Evolutionary conservation across 139 green algal species (phyloP), one percentile per base, ranked within the genome.

Genomic region (Chlamydomonas applanata): DNA sequence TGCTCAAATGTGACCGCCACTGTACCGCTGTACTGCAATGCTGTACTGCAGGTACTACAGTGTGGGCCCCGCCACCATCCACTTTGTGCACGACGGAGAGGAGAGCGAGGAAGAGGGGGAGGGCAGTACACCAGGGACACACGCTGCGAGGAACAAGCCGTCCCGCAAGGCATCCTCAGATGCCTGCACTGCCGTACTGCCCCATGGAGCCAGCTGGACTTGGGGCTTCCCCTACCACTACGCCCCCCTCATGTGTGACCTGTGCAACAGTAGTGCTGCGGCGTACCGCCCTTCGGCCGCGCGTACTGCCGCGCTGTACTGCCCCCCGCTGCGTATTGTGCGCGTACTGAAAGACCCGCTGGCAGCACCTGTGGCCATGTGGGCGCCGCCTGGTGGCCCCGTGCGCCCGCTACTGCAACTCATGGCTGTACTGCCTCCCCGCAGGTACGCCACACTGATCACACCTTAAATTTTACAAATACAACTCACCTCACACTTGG

Each of bases 371-470:
- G 35, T 79, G 49, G 36, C 65, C 24, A 25, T 72, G 22, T 87
- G 85, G 79, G 79, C 77, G 1, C 72, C 76, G 19, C 25, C 17
- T 1, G 40, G 73, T n/a, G 79, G 83, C 0, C 85, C 87, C 29
- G 76, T 87, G 45, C 77, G 80, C n/a, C 85, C 87, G 4, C 78
- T 92, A 29, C 72, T 86, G 59, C 85, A 92, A 79, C 79, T 92
- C 35, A 84, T 90, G 70, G 76, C 73, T 22, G 84, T 92, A 46
- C 77, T 92, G 79, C 87, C 87, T 56, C 86, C 83, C 36, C 53
- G 71, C n/a, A 87, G 76, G 86, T 86, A 27, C 2, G 66, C 19
- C 57, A 36, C 60, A 72, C 69, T 45, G n/a, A n/a, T n/a, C n/a
- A 49, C 40, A 49, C 40, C 7, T 11, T 11, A 11, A 7, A 11